phyloP scores from a whole-genome alignment of 2,329 filamentous ascomycete genomes.

The Xylaria digitata region DNA sequence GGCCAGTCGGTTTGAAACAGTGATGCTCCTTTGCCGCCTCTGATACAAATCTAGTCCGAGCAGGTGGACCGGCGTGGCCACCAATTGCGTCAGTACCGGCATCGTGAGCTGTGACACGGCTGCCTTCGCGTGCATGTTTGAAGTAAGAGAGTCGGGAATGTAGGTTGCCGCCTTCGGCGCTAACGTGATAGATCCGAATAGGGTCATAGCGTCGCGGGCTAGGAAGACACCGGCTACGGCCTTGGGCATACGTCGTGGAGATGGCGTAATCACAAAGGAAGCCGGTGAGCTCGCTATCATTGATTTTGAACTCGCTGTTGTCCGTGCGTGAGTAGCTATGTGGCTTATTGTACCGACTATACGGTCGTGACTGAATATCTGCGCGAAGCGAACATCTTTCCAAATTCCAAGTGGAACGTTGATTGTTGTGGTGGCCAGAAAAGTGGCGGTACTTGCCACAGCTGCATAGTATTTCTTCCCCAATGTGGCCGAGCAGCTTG shows the following conservation, averaged over 20 bases:
- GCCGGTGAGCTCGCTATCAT: not conserved
- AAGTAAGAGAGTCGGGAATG: constrained; percentile 9
- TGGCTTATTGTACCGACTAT: not conserved
- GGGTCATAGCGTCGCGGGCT: constrained; percentile 10
- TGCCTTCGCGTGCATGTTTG: constrained; percentile 6
- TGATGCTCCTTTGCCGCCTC: not conserved
- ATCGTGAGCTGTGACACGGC: constrained; percentile 4
- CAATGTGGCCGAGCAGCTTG: constrained; percentile 13
- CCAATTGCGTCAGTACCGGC: constrained; percentile 5
- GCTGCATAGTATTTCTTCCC: constrained; percentile 1
- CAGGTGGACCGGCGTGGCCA: constrained; percentile 12
- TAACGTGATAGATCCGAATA: constrained; percentile 14
- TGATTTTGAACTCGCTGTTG: constrained; percentile 2
- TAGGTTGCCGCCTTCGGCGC: constrained; percentile 4
- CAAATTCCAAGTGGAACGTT: constrained; percentile 17
- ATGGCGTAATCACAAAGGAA: not conserved
- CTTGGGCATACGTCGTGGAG: constrained; percentile 7
- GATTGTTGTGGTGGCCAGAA: constrained; percentile 14
- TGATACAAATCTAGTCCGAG: constrained; percentile 10
- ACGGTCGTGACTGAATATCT: constrained; percentile 12
- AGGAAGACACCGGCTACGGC: constrained; percentile 13
- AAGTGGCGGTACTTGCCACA: constrained; percentile 3
- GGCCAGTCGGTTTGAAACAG: not conserved
- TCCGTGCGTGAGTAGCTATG: not conserved
- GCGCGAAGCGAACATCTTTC: constrained; percentile 13